Percentiles rank a stretch among this genome's conserved stretches.
Conservation (phyloP, 148 eudicot genomes). For the Rhododendron williamsianum region DNA sequence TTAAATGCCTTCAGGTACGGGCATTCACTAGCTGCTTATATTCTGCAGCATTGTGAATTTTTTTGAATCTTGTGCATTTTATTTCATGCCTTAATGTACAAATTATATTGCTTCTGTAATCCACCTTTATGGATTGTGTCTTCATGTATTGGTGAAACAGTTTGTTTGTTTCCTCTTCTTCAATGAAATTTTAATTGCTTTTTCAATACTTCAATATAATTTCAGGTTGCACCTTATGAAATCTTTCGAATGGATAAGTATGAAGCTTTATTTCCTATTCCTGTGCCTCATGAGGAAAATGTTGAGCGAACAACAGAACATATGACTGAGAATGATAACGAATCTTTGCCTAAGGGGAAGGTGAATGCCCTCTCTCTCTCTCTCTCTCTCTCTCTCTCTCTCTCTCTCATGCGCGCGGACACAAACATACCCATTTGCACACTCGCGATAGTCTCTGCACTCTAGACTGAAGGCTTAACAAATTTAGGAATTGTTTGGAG, state of each 20-base stretch:
- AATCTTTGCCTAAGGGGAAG: constrained; percentile 34
- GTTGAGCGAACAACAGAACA: constrained; percentile 31
- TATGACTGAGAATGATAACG: constrained; percentile 33
- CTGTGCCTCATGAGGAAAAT: constrained; percentile 29
- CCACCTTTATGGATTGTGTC: not conserved
- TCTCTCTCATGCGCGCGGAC: no score
- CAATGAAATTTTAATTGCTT: not conserved
- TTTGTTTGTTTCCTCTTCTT: not conserved
- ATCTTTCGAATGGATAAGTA: constrained; percentile 63
- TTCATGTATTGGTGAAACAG: not conserved
- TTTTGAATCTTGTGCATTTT: not conserved
- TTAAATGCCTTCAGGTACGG: not conserved
- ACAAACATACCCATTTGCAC: not conserved
- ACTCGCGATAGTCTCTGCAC: not conserved
- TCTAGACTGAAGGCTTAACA: not conserved
- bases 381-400: not conserved
- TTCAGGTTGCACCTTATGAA: constrained; percentile 69
- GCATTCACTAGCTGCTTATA: not conserved
- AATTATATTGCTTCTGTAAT: not conserved
- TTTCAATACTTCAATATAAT: not conserved
- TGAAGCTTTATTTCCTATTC: constrained; percentile 44
- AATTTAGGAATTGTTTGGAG: not conserved
- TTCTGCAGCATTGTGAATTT: not conserved
- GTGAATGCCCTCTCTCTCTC: constrained; percentile 24
- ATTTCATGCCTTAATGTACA: not conserved